A percentile compares a stretch with the other conserved stretches of the same genome.
phyloP scores from a whole-genome alignment of 306 rosid genomes.

The Mimosa pudica region DNA sequence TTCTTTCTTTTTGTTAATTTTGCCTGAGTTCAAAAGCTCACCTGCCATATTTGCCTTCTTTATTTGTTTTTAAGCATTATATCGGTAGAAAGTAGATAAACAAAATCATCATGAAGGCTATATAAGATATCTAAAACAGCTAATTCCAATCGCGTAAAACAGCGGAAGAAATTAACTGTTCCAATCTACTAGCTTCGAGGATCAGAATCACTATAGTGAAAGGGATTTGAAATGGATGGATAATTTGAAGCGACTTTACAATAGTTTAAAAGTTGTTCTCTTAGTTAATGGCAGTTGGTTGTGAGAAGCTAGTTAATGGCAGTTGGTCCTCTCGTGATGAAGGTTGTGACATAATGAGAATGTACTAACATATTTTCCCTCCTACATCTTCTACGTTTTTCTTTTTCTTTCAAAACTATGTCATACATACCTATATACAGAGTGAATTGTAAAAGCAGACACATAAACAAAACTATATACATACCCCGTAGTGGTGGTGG shows the following conservation, averaged over 20 bases:
- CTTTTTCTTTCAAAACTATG: no score
- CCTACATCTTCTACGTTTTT: no score
- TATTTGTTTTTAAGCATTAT: neutral
- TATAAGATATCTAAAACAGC: neutral
- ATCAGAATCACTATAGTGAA: neutral
- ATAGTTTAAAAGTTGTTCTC: no score
- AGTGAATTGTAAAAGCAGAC: neutral
- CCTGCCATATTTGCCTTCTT: neutral
- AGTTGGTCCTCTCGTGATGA: neutral
- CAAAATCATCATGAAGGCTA: neutral
- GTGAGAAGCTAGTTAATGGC: neutral
- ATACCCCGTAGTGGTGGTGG: slow-evolving; percentile 35
- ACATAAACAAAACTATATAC: neutral
- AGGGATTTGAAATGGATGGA: no score
- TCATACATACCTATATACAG: no score
- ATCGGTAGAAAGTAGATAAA: neutral
- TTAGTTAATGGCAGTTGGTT: no score
- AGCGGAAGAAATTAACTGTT: neutral
- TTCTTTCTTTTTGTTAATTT: neutral
- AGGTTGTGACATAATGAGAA: neutral
- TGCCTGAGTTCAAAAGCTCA: neutral
- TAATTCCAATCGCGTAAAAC: neutral
- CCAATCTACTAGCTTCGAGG: neutral
- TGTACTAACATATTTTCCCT: no score
- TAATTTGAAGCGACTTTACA: neutral